Base-by-base conservation (phyloP, 257 asterid species). In the Euphrasia confusa region DNA sequence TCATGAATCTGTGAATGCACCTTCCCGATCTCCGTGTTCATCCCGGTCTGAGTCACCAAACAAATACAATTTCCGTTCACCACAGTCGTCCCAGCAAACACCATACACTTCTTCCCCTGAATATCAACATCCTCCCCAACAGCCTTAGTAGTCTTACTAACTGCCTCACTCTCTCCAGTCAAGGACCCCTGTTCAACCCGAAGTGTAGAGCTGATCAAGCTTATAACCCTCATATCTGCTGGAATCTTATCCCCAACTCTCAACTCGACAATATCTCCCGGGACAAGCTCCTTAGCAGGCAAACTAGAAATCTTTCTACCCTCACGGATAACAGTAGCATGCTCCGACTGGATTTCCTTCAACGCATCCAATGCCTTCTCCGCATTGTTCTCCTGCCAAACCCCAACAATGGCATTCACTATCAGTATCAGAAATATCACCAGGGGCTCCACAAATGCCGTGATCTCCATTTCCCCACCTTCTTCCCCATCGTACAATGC, bases 361-460 rank as follows among this genome's bases (percentile, higher is more conserved):
- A 93, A 71, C 0, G 97, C 99, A 66, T 93, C 99, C 66, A 93
- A 69, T 3, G 99, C 99, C 75, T 93, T 89, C 82, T 93, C 99
- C 0, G 99, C 99, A 75, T 93, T 93, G 79, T 83, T 93, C 82
- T 93, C 99, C 78, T 93, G 99, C 99, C 99, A 93, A 32, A 93
- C 99, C 60, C 97, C 99, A 24, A 93, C 99, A 50, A 78, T 73
- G 0, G 99, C 99, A 71, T 93, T 93, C 77, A 93, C 95, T 60
- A 93, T 93, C 87, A 93, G 76, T 61, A 93, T 93, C 76, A 93
- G 73, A 65, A 93, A 93, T 73, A 93, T 93, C 48, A 93, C 97
- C 69, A 93, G 50, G 6, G 99, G 99, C 77, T 93, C 99, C 69
- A 93, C 99, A 60, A 93, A 93, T 0, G 99, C 99, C 0, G 99